Evolutionary conservation across 805 yeast genomes (phyloP).

Genomic region (Candida bentonensis): DNA sequence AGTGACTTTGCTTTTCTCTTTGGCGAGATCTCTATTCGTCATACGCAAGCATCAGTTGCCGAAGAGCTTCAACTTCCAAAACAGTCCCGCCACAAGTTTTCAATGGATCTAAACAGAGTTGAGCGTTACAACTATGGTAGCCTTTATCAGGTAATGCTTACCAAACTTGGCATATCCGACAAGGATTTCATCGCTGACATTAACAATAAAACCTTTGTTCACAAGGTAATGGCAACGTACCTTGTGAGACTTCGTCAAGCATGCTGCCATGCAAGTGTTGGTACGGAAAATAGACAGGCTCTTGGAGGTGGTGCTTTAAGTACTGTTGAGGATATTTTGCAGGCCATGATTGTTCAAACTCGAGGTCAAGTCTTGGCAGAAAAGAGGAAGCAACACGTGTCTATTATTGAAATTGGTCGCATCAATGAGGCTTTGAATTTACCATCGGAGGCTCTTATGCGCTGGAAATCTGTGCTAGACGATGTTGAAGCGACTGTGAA

Average conservation of each 20-base stretch:
- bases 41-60: conserved; percentile 72
- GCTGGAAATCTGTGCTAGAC: conserved; percentile 30
- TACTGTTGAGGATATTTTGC: conserved; percentile 56
- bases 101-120: conserved; percentile 64
- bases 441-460: conserved; percentile 36
- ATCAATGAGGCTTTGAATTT: conserved; percentile 42
- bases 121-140: conserved; percentile 76
- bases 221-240: conserved; percentile 38
- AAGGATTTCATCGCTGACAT: neutral
- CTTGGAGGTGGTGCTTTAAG: conserved; percentile 22
- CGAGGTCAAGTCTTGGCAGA: conserved; percentile 31
- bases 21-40: conserved; percentile 47
- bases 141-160: conserved; percentile 28
- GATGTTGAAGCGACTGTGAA: conserved; percentile 15
- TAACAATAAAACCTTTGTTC: neutral
- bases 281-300: conserved; percentile 16
- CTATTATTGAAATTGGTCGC: conserved; percentile 51
- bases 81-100: conserved; percentile 55
- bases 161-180: conserved; percentile 30
- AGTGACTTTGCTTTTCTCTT: conserved; percentile 40
- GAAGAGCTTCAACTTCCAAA: conserved; percentile 66
- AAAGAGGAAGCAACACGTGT: conserved; percentile 34
- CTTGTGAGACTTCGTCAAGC: conserved; percentile 54
- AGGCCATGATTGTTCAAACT: conserved; percentile 47
- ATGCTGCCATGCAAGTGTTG: conserved; percentile 58